Evolutionary conservation across 129 eudicot species (phyloP).

Genomic region (Logfia minima): DNA sequence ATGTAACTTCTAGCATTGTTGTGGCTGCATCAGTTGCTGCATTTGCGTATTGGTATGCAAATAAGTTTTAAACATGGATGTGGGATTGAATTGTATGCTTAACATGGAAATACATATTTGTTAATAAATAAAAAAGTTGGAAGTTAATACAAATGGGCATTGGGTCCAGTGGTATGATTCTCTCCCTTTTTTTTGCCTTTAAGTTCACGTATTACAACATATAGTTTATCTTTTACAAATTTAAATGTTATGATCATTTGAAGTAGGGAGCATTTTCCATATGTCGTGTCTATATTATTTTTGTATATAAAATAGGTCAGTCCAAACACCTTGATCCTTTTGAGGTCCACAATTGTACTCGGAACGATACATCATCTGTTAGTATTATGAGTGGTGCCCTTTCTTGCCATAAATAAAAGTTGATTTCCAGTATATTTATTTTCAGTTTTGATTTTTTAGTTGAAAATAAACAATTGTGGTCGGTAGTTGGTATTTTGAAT

Average conservation of each 20-base stretch:
- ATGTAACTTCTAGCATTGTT: constrained; percentile 69
- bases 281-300: too few relatives aligned
- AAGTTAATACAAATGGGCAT: neutral
- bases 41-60: constrained; percentile 76
- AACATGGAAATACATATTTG: neutral
- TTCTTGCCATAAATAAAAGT: neutral
- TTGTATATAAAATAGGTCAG: too few relatives aligned
- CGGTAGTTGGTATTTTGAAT: neutral
- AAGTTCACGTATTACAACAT: too few relatives aligned
- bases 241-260: too few relatives aligned
- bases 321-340: too few relatives aligned
- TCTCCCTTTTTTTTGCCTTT: neutral
- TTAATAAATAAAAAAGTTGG: neutral
- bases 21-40: constrained; percentile 72
- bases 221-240: neutral
- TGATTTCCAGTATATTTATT: neutral
- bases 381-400: too few relatives aligned
- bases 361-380: too few relatives aligned
- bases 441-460: neutral
- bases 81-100: neutral
- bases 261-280: too few relatives aligned
- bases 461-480: neutral
- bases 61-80: constrained; percentile 29
- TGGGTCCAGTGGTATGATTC: constrained; percentile 78
- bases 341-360: too few relatives aligned